Evolutionary conservation across 371 early-diverging fungal genomes (phyloP).

Genomic region (Lichtheimia ramosa): DNA sequence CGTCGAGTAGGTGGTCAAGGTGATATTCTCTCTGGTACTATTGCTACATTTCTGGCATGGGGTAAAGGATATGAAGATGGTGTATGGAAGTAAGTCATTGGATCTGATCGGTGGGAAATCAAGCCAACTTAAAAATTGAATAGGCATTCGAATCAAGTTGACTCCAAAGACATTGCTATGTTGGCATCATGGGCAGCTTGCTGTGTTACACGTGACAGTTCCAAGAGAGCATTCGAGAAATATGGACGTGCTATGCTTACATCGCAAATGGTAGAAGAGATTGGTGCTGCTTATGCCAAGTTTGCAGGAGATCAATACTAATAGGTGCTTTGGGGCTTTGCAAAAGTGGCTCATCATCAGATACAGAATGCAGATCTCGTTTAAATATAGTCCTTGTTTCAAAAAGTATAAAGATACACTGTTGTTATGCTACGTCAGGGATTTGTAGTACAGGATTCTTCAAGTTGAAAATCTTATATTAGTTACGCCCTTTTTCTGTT

Average conservation of each 20-base stretch:
- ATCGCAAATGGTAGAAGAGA: conserved; percentile 71
- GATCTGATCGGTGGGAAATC: too few species aligned
- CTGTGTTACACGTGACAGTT: conserved; percentile 61
- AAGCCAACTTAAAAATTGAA: not conserved
- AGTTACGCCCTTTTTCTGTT: not conserved
- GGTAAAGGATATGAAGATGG: conserved; percentile 62
- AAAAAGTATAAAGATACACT: too few species aligned
- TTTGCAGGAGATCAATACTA: conserved; percentile 22
- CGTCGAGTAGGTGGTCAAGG: conserved; percentile 99
- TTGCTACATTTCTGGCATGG: conserved; percentile 92
- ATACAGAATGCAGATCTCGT: too few species aligned
- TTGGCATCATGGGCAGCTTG: conserved; percentile 78
- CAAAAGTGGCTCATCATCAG: too few species aligned
- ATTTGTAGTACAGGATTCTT: too few species aligned
- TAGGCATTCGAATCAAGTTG: conserved; percentile 44
- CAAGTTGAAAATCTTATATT: too few species aligned
- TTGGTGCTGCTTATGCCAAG: conserved; percentile 55
- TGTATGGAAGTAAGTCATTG: conserved; percentile 55
- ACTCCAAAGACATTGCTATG: conserved; percentile 53
- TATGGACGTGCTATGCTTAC: conserved; percentile 74
- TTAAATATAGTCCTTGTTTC: too few species aligned
- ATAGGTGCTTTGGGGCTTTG: too few species aligned
- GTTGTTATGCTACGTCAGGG: too few species aligned
- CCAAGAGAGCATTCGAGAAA: conserved; percentile 68
- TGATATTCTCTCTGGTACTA: conserved; percentile 90